Base-by-base conservation (phyloP, 176 grass and related monocot species). In the Oryza brachyantha region DNA sequence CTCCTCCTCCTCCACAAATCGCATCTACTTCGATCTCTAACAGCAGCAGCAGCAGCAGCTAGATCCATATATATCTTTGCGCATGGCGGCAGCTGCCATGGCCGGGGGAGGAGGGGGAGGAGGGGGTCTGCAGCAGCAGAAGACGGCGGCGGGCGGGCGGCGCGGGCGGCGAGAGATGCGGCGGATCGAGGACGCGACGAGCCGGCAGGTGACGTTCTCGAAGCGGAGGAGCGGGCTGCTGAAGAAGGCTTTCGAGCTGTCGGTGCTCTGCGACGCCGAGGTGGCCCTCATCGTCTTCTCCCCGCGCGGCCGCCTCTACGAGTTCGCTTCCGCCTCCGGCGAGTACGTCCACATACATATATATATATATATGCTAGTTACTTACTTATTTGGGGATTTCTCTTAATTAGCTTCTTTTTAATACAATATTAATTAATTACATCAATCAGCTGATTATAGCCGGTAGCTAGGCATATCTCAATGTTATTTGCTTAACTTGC, bases 161-260 rank as follows among this genome's bases (percentile, higher is more conserved):
- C 85, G 86, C n/a, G 89, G 86, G 2, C 87, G 87, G 11, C 90
- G 89, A 14, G 84, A 95, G 92, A 95, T 95, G 86, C 75, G 89
- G 78, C 89, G 89, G 78, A 95, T 95, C 87, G 92, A 95, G 86
- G 84, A 95, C 86, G 66, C 65, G 1, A 80, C 93, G 5, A 96
- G 93, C 84, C 84, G 89, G 5, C 93, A 96, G 85, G 93, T 96
- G 12, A 96, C 93, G n/a, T 96, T 96, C 73, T 85, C 90, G 0
- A 96, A 96, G 83, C 93, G 93, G 19, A 81, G 93, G 57, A 82
- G 71, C 41, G 93, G 93, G 24, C 87, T 96, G 4, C 40, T 96
- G 22, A 96, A 96, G 87, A 96, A 96, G 87, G 93, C 93, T 6
- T 90, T 80, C 72, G 93, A 96, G 90, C 87, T 96, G 34, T 89